Evolutionary conservation across 2,329 filamentous ascomycete genomes (phyloP).

Genomic region (Fusarium camptoceras): DNA sequence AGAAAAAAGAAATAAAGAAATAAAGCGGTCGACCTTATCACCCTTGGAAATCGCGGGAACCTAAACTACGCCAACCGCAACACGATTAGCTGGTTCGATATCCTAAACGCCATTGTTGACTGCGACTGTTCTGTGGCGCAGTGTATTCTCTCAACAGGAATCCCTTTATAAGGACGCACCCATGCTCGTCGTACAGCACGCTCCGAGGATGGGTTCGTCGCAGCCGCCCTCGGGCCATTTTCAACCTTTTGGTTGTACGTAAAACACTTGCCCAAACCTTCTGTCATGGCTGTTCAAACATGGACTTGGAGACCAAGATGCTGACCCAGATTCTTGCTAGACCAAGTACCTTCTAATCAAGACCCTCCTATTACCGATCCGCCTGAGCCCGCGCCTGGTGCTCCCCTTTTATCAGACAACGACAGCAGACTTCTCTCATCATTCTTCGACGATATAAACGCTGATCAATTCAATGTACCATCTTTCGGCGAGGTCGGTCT

Average conservation of each 20-base stretch:
- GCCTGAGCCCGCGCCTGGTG: slow-evolving; percentile 73
- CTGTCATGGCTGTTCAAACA: neutral
- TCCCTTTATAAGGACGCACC: slow-evolving; percentile 53
- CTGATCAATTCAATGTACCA: slow-evolving; percentile 61
- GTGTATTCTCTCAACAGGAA: slow-evolving; percentile 18
- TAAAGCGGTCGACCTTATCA: neutral
- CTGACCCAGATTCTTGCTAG: slow-evolving; percentile 53
- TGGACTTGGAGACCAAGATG: neutral
- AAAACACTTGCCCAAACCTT: neutral
- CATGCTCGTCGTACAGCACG: slow-evolving; percentile 67
- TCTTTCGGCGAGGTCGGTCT: slow-evolving; percentile 62
- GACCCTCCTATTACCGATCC: slow-evolving; percentile 63
- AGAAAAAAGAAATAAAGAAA: slow-evolving; percentile 13
- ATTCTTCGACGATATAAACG: slow-evolving; percentile 68
- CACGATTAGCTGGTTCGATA: slow-evolving; percentile 8
- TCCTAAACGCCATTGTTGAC: neutral
- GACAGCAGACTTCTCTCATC: slow-evolving; percentile 68
- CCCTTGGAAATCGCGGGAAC: neutral
- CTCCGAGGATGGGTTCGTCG: slow-evolving; percentile 70
- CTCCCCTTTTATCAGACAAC: slow-evolving; percentile 72
- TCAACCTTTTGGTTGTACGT: slow-evolving; percentile 76
- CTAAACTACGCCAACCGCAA: neutral
- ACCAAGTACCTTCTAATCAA: slow-evolving; percentile 59
- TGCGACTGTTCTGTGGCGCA: slow-evolving; percentile 14
- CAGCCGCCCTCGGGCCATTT: slow-evolving; percentile 64